These are phyloP conservation scores for Boletus rubescentipes DNA, from an alignment of 768 basidiomycete genomes.

Conservation along the genomic window DNA sequence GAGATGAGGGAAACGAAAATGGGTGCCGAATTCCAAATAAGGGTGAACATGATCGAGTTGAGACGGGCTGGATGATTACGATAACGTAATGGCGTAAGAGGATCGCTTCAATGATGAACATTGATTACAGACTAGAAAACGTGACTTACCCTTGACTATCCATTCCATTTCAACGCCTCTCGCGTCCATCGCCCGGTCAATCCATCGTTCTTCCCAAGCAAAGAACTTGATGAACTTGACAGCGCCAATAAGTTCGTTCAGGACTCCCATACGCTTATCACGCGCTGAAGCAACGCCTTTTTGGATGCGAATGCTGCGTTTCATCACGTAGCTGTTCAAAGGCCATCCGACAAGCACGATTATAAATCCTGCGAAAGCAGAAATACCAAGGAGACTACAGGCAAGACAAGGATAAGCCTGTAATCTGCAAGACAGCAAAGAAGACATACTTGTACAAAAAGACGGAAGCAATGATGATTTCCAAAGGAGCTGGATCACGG, in stretches of 20 bases:
- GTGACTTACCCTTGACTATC: conserved; percentile 63
- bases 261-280: conserved; percentile 43
- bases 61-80: conserved; percentile 49
- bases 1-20: conserved; percentile 78
- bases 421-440: background rate
- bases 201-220: conserved; percentile 46
- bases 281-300: conserved; percentile 33
- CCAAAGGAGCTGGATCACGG: conserved; percentile 57
- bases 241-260: conserved; percentile 46
- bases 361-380: conserved; percentile 46
- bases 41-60: conserved; percentile 69
- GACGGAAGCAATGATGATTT: conserved; percentile 65
- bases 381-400: conserved; percentile 46
- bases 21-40: conserved; percentile 75
- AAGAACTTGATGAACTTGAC: conserved; percentile 45
- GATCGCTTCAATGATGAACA: background rate
- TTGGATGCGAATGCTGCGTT: conserved; percentile 38
- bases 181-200: conserved; percentile 41
- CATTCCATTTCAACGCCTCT: conserved; percentile 71
- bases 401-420: conserved; percentile 52
- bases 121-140: background rate
- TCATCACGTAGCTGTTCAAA: conserved; percentile 40
- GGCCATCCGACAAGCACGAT: conserved; percentile 41
- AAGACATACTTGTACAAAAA: conserved; percentile 71
- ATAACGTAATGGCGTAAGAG: background rate